These are phyloP conservation scores for Malus hybrid DNA, from an alignment of 331 rosid species.

Conservation along the genomic window DNA sequence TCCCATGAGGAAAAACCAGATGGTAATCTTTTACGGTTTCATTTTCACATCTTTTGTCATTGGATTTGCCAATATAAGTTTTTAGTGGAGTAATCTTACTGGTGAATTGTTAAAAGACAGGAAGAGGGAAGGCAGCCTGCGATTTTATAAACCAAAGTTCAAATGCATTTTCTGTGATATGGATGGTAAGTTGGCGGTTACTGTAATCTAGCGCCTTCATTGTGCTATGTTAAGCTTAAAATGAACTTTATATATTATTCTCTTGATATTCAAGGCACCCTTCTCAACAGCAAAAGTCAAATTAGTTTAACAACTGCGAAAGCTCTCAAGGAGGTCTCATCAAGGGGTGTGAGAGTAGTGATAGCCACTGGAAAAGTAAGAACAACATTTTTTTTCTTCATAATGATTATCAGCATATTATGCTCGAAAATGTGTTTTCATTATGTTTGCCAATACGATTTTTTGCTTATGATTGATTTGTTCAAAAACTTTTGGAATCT, in stretches of 20 bases:
- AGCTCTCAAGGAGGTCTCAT: constrained; percentile 69
- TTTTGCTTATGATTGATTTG: background rate
- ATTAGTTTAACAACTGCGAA: constrained; percentile 51
- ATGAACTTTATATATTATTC: constrained; percentile 3
- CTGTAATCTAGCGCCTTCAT: background rate
- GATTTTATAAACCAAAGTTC: constrained; percentile 90
- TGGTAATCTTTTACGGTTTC: constrained; percentile 32
- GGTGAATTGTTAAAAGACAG: constrained; percentile 75
- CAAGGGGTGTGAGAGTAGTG: constrained; percentile 89
- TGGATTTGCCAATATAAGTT: background rate
- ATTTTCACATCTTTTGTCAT: constrained; percentile 7
- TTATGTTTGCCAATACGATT: background rate
- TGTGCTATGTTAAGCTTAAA: constrained; percentile 12
- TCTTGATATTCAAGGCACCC: constrained; percentile 54
- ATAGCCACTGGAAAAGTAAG: constrained; percentile 97
- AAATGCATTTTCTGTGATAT: constrained; percentile 86
- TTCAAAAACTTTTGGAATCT: background rate
- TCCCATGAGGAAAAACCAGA: constrained; percentile 33
- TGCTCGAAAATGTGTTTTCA: background rate
- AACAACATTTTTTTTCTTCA: background rate
- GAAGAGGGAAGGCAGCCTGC: constrained; percentile 86
- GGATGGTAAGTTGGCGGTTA: constrained; percentile 64
- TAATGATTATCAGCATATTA: background rate
- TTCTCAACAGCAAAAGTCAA: constrained; percentile 81
- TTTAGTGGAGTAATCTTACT: constrained; percentile 30